phyloP scores from a whole-genome alignment of 2,329 filamentous ascomycete species.

The Penicillium sp. region DNA sequence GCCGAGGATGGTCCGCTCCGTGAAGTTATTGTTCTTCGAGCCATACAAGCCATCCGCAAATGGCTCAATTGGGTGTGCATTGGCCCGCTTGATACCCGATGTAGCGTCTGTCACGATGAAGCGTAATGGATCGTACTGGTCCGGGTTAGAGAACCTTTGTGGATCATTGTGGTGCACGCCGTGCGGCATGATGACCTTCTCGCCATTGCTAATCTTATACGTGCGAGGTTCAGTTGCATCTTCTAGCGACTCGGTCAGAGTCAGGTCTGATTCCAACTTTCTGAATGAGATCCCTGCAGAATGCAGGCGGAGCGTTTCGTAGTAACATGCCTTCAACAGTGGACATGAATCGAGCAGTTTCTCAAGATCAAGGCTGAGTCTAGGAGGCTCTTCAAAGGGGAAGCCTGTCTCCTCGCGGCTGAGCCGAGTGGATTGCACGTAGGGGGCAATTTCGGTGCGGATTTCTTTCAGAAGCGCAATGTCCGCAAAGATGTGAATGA shows the following conservation, averaged over 20 bases:
- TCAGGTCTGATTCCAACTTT: constrained; percentile 37
- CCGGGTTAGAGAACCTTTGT: constrained; percentile 38
- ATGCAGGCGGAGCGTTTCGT: constrained; percentile 45
- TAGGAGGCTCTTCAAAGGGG: constrained; percentile 41
- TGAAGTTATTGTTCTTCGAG: constrained; percentile 50
- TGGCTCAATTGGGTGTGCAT: constrained; percentile 43
- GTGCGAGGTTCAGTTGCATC: constrained; percentile 37
- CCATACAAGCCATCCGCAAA: constrained; percentile 48
- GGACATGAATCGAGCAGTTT: constrained; percentile 43
- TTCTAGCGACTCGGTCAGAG: constrained; percentile 35
- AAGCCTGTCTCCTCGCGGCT: constrained; percentile 37
- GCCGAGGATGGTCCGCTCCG: constrained; percentile 47
- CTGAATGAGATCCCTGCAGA: constrained; percentile 42
- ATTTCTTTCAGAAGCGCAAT: constrained; percentile 40
- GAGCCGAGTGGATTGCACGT: constrained; percentile 37
- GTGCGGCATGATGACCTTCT: constrained; percentile 43
- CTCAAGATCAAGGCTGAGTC: constrained; percentile 40
- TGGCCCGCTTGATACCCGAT: constrained; percentile 33
- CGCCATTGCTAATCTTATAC: constrained; percentile 41
- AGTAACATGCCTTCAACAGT: constrained; percentile 44
- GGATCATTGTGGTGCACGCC: constrained; percentile 43
- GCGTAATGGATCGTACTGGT: constrained; percentile 42
- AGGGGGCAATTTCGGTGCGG: constrained; percentile 44
- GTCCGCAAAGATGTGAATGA: constrained; percentile 45
- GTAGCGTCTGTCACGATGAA: constrained; percentile 43